phyloP scores from a whole-genome alignment of 1,284 basidiomycete species.

The Volvariella surrecta region DNA sequence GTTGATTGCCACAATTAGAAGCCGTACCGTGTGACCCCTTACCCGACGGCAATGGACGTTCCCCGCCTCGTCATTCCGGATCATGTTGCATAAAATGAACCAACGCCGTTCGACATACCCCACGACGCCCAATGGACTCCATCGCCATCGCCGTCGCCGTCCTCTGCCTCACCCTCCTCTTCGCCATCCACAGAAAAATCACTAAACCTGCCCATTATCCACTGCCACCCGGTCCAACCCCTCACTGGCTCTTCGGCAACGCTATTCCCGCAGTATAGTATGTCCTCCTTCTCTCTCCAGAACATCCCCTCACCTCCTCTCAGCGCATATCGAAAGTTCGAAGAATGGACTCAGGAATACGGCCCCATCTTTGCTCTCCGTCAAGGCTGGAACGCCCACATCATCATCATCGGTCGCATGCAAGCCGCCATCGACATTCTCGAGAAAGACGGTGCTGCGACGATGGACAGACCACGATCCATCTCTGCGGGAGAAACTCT shows the following conservation, averaged over 20 bases:
- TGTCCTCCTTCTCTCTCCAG: slow-evolving; percentile 8
- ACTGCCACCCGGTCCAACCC: slow-evolving; percentile 27
- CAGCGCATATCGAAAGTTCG: slow-evolving; percentile 37
- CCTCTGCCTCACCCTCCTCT: slow-evolving; percentile 18
- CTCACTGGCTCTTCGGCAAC: slow-evolving; percentile 27
- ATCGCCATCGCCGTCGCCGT: slow-evolving; percentile 18
- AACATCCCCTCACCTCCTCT: not conserved
- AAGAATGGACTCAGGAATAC: slow-evolving; percentile 36
- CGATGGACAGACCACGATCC: slow-evolving; percentile 38
- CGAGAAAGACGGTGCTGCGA: slow-evolving; percentile 41
- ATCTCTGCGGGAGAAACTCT: slow-evolving; percentile 43
- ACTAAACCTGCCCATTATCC: slow-evolving; percentile 14
- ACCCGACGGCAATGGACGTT: too few relatives aligned
- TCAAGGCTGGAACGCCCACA: slow-evolving; percentile 26
- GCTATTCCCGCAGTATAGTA: slow-evolving; percentile 27
- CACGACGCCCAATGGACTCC: too few relatives aligned
- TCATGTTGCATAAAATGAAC: too few relatives aligned
- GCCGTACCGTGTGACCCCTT: too few relatives aligned
- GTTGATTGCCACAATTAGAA: too few relatives aligned
- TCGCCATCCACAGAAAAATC: slow-evolving; percentile 17
- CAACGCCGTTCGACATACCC: too few relatives aligned
- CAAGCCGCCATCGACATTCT: slow-evolving; percentile 45
- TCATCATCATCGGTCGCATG: slow-evolving; percentile 29
- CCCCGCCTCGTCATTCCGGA: too few relatives aligned
- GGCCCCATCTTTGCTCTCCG: slow-evolving; percentile 35